Base-by-base conservation (phyloP, 2,329 filamentous ascomycete genomes). In the Alternaria rosae region DNA sequence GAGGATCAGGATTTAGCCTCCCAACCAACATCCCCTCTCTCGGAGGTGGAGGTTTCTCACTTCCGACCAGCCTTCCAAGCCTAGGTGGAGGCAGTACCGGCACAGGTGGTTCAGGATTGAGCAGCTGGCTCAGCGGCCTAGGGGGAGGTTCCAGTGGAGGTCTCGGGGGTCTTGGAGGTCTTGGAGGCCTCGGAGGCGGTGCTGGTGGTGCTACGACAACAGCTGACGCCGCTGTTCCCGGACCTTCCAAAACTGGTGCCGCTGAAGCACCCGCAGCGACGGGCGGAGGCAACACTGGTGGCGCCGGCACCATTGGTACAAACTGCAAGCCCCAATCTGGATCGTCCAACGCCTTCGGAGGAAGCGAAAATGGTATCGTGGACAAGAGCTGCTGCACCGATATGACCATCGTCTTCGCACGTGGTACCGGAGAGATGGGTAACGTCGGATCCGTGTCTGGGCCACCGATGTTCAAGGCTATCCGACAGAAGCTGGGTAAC, bases 401-500 rank as follows among this genome's bases (percentile, higher is more conserved):
- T 3, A 63, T 82, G 65, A 82, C 81, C 3, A 74, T 82, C 54
- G 79, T 82, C 54, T 83, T 81, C 56, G 81, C 81, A 15, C 80
- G 81, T 28, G 81, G 81, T 17, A 82, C 79, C 2, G 71, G 68
- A 11, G 82, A 83, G 63, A 26, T 67, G 4, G 81, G 81, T 4
- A 83, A 82, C 60, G 80, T 83, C 68, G 82, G 82, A 8, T 70
- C 69, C 1, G 71, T 82, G 8, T 70, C 81, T 28, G 82, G 81
- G 2, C 81, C 81, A 3, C 74, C 77, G 3, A 75, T 78, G 70
- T 68, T 77, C 54, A 70, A 71, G 52, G 66, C 71, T 4, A 57
- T 78, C 26, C 68, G 74, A 25, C 28, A 50, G 30, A 70, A 74
- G 64, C 57, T 78, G 3, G 74, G 76, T 20, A 68, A 66, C 12